phyloP scores from a whole-genome alignment of 106 monocot genomes.

The Hemerocallis citrina region DNA sequence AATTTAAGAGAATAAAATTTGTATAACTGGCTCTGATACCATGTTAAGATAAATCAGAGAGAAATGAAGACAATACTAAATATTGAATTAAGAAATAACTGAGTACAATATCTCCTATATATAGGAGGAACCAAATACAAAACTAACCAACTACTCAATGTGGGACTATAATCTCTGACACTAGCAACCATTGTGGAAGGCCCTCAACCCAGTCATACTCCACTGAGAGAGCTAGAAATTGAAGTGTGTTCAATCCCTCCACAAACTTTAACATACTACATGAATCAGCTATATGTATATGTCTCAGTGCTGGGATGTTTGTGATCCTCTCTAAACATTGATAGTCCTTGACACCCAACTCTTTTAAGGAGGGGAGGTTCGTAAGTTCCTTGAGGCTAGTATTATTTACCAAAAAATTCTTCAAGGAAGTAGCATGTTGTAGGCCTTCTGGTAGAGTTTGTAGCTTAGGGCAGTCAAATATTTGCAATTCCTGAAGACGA shows the following conservation, averaged over 20 bases:
- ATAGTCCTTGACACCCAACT: background rate
- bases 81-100: no score
- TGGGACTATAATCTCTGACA: no score
- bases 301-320: background rate
- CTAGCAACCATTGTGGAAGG: background rate
- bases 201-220: background rate
- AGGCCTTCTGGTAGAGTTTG: background rate
- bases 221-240: background rate
- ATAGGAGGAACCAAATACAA: no score
- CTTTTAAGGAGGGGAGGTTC: background rate
- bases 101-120: no score
- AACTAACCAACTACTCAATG: no score
- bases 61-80: no score
- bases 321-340: background rate
- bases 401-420: background rate
- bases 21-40: no score
- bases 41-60: no score
- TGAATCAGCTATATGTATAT: background rate
- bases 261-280: background rate
- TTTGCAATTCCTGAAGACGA: background rate
- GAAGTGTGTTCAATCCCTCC: background rate
- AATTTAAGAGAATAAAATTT: no score
- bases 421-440: background rate
- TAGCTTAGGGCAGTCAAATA: background rate
- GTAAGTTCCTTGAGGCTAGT: background rate